Percentiles rank a stretch among this genome's conserved stretches.
These are phyloP conservation scores for Colletotrichum simmondsii DNA, from an alignment of 2,329 filamentous ascomycete genomes.

Conservation along the genomic window DNA sequence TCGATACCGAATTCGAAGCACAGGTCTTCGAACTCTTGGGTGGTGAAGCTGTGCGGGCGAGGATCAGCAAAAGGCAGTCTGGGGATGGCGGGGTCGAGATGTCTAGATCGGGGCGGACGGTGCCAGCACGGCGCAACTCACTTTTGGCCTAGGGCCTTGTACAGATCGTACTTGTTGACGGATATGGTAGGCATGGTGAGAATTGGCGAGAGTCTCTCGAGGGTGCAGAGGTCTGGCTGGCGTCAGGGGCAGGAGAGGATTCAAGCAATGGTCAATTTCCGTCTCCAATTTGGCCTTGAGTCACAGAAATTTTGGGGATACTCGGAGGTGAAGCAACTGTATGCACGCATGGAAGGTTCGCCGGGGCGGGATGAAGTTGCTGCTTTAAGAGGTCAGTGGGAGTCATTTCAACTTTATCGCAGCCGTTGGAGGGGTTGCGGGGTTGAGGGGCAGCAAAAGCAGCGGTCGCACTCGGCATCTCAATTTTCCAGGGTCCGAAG, in stretches of 20 bases:
- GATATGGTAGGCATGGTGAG: constrained; percentile 90
- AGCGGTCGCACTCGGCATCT: constrained; percentile 27
- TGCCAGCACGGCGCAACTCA: constrained; percentile 58
- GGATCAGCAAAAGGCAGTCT: constrained; percentile 31
- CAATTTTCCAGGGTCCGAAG: constrained; percentile 34
- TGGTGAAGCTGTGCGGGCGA: constrained; percentile 77
- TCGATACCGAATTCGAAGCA: constrained; percentile 99
- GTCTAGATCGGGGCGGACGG: neutral
- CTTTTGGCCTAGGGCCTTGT: constrained; percentile 89
- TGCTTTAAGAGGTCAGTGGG: constrained; percentile 15
- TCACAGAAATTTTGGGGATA: constrained; percentile 53
- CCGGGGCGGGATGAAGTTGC: constrained; percentile 28
- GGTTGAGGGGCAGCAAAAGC: constrained; percentile 34
- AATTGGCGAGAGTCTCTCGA: constrained; percentile 26
- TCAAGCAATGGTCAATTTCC: constrained; percentile 23
- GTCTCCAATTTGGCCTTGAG: constrained; percentile 41
- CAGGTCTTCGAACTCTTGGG: constrained; percentile 93
- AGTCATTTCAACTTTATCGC: neutral
- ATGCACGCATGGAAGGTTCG: constrained; percentile 22
- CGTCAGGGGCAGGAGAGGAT: constrained; percentile 28
- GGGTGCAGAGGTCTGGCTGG: constrained; percentile 10
- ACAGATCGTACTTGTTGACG: constrained; percentile 96
- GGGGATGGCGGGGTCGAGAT: constrained; percentile 28
- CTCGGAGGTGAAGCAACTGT: constrained; percentile 27
- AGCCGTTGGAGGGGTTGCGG: constrained; percentile 10